A percentile compares a stretch with the other conserved stretches of the same genome.
These are phyloP conservation scores for Fusarium algeriense DNA, from an alignment of 2,329 filamentous ascomycete species.

Conservation along the genomic window DNA sequence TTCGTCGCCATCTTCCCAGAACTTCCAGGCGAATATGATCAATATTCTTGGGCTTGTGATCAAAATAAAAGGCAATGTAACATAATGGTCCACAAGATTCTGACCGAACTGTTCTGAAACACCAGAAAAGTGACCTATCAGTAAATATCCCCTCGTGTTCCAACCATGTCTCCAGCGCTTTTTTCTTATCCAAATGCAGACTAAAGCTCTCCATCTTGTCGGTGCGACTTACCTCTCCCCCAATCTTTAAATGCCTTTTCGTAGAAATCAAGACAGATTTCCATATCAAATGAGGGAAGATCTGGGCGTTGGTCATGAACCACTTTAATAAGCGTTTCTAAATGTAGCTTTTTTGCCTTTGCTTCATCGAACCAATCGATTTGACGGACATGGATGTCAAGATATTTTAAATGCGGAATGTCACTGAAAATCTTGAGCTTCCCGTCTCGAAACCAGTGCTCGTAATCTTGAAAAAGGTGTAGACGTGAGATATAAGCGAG, in stretches of 20 bases:
- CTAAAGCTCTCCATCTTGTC: not conserved
- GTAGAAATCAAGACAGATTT: not conserved
- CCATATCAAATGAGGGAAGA: not conserved
- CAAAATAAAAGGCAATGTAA: not conserved
- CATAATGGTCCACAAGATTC: conserved; percentile 2
- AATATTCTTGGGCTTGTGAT: not conserved
- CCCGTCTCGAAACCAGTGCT: not conserved
- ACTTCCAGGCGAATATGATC: accelerated
- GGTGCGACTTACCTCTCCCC: conserved; percentile 11
- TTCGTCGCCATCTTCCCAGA: not conserved
- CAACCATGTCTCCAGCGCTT: conserved; percentile 16
- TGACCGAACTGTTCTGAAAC: conserved; percentile 8
- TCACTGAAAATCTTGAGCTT: conserved; percentile 11
- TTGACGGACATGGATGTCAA: conserved; percentile 12
- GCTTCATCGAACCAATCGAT: not conserved
- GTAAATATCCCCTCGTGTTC: not conserved
- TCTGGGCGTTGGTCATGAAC: not conserved
- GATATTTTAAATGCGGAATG: conserved; percentile 15
- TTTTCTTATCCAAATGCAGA: conserved; percentile 20
- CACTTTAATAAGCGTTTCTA: not conserved
- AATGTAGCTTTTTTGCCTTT: not conserved
- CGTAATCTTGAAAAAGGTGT: not conserved
- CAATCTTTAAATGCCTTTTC: conserved; percentile 2
- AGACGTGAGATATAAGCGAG: conserved; percentile 6
- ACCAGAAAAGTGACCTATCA: conserved; percentile 7